These are phyloP conservation scores for Euphorbia peplus DNA, from an alignment of 345 rosid species.

Conservation along the genomic window DNA sequence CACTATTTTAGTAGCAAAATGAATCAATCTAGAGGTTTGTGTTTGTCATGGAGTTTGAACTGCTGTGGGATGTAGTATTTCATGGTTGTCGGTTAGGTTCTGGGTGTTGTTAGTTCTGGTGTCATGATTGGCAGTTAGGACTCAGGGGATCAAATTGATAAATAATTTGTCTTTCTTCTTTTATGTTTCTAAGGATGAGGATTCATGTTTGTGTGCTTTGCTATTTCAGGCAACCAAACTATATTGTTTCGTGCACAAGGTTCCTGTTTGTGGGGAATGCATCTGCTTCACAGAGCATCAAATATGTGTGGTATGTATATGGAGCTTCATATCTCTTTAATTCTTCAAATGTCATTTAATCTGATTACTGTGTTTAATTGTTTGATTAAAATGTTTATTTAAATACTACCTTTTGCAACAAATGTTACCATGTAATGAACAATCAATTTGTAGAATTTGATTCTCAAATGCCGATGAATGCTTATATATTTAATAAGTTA, in stretches of 20 bases:
- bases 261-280: slow-evolving; percentile 97
- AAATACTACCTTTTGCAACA: neutral
- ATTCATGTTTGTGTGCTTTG: slow-evolving; percentile 1
- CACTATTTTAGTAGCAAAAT: neutral
- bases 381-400: neutral
- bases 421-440: neutral
- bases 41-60: neutral
- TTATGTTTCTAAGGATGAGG: neutral
- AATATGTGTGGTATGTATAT: slow-evolving; percentile 71
- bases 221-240: slow-evolving; percentile 85
- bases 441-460: neutral
- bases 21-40: neutral
- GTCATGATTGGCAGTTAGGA: neutral
- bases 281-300: slow-evolving; percentile 94
- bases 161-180: neutral
- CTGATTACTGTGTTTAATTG: neutral
- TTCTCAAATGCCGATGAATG: neutral
- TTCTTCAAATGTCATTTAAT: slow-evolving; percentile 1
- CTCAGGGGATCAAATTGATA: neutral
- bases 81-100: neutral
- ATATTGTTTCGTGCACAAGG: slow-evolving; percentile 97
- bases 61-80: neutral
- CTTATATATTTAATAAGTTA: neutral
- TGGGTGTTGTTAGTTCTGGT: neutral
- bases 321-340: neutral